Evolutionary conservation across 495 filamentous ascomycete genomes (phyloP).

Genomic region (Lepidopterella palustris): DNA sequence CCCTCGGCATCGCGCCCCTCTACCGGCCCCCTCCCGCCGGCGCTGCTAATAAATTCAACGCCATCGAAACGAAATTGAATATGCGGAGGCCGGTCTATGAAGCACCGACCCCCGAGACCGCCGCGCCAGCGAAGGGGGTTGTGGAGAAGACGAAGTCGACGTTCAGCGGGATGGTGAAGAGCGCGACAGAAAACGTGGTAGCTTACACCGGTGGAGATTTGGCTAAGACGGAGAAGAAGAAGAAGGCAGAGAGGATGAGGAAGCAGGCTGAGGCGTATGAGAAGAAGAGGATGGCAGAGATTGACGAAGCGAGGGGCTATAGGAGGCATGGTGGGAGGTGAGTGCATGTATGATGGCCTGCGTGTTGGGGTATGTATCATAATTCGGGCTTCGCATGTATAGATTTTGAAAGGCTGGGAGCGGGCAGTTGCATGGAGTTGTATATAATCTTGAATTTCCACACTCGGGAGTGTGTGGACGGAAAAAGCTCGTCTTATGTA

Average conservation of each 20-base stretch:
- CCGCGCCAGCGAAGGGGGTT: not conserved
- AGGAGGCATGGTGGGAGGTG: too few relatives aligned
- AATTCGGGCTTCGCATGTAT: too few relatives aligned
- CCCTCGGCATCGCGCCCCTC: constrained; percentile 48
- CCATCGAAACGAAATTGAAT: not conserved
- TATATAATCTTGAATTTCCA: too few relatives aligned
- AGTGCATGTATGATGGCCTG: too few relatives aligned
- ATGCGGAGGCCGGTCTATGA: not conserved
- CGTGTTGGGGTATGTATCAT: too few relatives aligned
- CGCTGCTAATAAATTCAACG: not conserved
- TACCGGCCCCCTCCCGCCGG: not conserved
- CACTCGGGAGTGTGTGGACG: too few relatives aligned
- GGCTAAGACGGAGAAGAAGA: not conserved
- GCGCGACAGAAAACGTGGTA: not conserved
- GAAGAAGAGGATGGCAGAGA: not conserved
- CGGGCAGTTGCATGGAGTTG: too few relatives aligned
- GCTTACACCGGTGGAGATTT: not conserved
- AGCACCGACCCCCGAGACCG: not conserved
- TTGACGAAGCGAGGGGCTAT: too few relatives aligned
- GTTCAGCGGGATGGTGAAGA: not conserved
- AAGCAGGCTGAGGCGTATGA: not conserved
- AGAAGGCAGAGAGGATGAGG: not conserved
- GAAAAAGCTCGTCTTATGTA: too few relatives aligned
- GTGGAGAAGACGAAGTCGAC: not conserved
- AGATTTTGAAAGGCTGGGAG: too few relatives aligned